These are phyloP conservation scores for Diutina neorugosa DNA, from an alignment of 1,139 yeast species.

Conservation along the genomic window DNA sequence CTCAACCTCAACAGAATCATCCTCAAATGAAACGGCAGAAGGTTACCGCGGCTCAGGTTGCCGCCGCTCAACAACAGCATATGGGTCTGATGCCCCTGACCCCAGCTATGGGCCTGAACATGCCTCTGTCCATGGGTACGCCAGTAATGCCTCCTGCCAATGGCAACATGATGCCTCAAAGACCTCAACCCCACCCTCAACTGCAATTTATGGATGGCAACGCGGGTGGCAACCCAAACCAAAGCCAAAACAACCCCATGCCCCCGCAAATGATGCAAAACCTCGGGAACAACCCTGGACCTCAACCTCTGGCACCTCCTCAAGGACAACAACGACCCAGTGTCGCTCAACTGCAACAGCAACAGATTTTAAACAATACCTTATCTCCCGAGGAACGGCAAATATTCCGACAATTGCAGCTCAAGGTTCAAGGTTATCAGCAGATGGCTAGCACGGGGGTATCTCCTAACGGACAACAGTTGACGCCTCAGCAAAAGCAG, in stretches of 20 bases:
- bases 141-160: not conserved
- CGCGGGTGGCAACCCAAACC: constrained; percentile 11
- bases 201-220: constrained; percentile 5
- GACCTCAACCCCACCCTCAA: constrained; percentile 6
- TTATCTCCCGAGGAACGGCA: constrained; percentile 34
- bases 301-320: constrained; percentile 7
- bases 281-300: constrained; percentile 5
- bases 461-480: constrained; percentile 31
- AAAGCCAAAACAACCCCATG: not conserved
- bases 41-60: not conserved
- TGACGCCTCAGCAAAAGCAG: constrained; percentile 34
- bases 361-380: constrained; percentile 32
- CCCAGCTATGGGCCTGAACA: not conserved
- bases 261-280: not conserved
- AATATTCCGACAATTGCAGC: constrained; percentile 29
- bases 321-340: constrained; percentile 8
- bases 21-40: constrained; percentile 5
- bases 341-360: constrained; percentile 32
- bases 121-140: not conserved
- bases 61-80: constrained; percentile 5
- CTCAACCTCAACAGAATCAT: constrained; percentile 5
- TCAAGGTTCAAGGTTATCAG: constrained; percentile 29
- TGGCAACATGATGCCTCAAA: constrained; percentile 7
- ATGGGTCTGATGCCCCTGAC: not conserved
- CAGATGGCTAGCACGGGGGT: constrained; percentile 35